These are phyloP conservation scores for Pisolithus tinctorius DNA, from an alignment of 768 basidiomycete species.

Conservation along the genomic window DNA sequence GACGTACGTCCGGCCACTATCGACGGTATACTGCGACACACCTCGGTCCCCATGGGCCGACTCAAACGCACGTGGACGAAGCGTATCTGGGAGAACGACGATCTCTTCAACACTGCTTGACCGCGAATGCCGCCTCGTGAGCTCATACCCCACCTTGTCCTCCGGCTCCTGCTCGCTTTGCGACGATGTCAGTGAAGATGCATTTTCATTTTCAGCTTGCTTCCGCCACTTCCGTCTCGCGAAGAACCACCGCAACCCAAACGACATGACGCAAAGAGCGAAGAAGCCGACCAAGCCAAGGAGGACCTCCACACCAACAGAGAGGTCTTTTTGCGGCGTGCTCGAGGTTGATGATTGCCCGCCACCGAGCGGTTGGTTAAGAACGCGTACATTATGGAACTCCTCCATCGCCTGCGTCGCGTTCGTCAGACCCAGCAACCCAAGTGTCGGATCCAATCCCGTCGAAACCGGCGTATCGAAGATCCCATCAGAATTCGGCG, in stretches of 20 bases:
- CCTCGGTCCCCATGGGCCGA: slow-evolving; percentile 29
- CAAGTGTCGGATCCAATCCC: slow-evolving; percentile 40
- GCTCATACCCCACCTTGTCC: slow-evolving; percentile 21
- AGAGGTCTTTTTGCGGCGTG: slow-evolving; percentile 33
- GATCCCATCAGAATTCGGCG: slow-evolving; percentile 37
- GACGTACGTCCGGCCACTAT: slow-evolving; percentile 25
- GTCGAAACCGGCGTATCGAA: slow-evolving; percentile 30
- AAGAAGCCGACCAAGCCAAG: slow-evolving; percentile 56
- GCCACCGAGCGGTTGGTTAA: slow-evolving; percentile 48
- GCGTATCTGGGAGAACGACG: slow-evolving; percentile 29
- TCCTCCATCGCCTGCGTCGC: slow-evolving; percentile 54
- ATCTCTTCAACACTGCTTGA: slow-evolving; percentile 22
- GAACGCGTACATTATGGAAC: slow-evolving; percentile 63
- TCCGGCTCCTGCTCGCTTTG: slow-evolving; percentile 7
- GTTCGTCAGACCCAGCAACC: slow-evolving; percentile 59
- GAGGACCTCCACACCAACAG: slow-evolving; percentile 58
- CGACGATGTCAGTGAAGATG: too few relatives aligned
- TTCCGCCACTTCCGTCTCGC: slow-evolving; percentile 31
- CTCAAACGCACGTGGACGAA: slow-evolving; percentile 33
- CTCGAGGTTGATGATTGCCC: slow-evolving; percentile 3
- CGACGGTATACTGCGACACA: slow-evolving; percentile 28
- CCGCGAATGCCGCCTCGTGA: slow-evolving; percentile 25
- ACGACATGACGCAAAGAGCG: slow-evolving; percentile 45
- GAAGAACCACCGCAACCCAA: slow-evolving; percentile 47
- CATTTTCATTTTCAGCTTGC: neutral